phyloP scores from a whole-genome alignment of 768 basidiomycete species.

The Dioszegia aurantiaca region DNA sequence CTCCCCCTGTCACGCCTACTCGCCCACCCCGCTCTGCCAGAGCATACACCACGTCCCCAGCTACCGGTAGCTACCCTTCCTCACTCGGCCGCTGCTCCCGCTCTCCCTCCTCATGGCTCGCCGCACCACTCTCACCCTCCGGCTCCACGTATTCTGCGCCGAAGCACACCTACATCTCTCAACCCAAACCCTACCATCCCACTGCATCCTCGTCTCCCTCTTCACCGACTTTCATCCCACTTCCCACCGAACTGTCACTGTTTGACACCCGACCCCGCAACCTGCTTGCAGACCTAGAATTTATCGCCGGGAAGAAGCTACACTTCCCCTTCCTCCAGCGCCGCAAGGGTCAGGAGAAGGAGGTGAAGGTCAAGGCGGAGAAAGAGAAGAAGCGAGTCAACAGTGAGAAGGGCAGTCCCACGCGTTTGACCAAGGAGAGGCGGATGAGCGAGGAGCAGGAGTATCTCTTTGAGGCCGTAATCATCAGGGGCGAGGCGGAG shows the following conservation, averaged over 20 bases:
- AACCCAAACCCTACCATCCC: conserved; percentile 1
- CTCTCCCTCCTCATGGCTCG: conserved; percentile 1
- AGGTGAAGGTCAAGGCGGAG: conserved; percentile 3
- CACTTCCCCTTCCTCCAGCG: conserved; percentile 32
- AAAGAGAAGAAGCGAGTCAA: conserved; percentile 3
- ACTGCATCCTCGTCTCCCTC: neutral
- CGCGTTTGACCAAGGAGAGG: conserved; percentile 20
- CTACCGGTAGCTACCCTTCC: neutral
- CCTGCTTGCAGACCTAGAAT: conserved; percentile 35
- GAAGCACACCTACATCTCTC: neutral
- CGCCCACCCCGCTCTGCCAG: neutral
- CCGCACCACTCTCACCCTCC: conserved; percentile 4
- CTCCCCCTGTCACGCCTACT: neutral
- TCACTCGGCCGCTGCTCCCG: neutral
- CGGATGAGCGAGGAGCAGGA: conserved; percentile 22
- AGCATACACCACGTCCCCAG: conserved; percentile 4
- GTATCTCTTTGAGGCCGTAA: conserved; percentile 15
- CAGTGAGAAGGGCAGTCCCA: conserved; percentile 13
- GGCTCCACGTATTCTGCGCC: neutral
- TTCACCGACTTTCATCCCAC: conserved; percentile 6
- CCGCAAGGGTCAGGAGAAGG: conserved; percentile 5
- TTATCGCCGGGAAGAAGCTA: conserved; percentile 35
- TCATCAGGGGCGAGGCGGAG: conserved; percentile 11
- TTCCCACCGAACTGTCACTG: conserved; percentile 29
- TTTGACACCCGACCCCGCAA: conserved; percentile 33